Evolutionary conservation across 768 basidiomycete species (phyloP), one percentile per base, ranked within the genome.

Genomic region (Naganishia kalamii): DNA sequence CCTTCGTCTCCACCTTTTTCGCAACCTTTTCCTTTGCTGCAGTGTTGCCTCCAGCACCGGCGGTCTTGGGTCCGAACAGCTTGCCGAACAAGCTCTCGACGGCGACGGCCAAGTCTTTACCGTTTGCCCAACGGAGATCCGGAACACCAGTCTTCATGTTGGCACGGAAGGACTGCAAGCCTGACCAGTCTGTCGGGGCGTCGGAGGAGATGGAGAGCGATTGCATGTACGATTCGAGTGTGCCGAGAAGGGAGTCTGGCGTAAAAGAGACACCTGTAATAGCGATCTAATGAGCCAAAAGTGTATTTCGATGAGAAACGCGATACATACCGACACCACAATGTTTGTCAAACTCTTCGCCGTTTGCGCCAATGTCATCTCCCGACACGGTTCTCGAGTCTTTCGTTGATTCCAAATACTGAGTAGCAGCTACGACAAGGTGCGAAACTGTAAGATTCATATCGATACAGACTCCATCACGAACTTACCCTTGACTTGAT

Each of bases 281-380:
- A 13, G n/a, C 60, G 11, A 41, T n/a, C 30, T 60, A 69, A 27
- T 29, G 48, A 27, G 23, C 10, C 21, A 51, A 25, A 23, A 35
- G 7, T 12, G 35, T 40, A 21, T 7, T 21, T 12, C 25, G 12
- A 32, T 11, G 10, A n/a, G 1, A 30, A 46, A 32, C n/a, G n/a
- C n/a, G n/a, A 41, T 13, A 79, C 90, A 70, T 67, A 92, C 94
- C 94, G 65, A 97, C 86, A 68, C 94, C 94, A 75, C 90, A 92
- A 12, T 84, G 81, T 68, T 83, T 80, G 72, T 92, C 83, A 72
- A 97, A 94, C 44, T 86, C 86, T 12, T 72, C 78, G 13, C 85
- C 83, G 69, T 92, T 81, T 37, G 90, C 80, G 8, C 54, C 54
- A 23, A 57, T 21, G n/a, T 57, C 35, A 21, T 57, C 27, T 3